Evolutionary conservation across 768 basidiomycete species (phyloP).

Genomic region (Favolaschia claudopus): DNA sequence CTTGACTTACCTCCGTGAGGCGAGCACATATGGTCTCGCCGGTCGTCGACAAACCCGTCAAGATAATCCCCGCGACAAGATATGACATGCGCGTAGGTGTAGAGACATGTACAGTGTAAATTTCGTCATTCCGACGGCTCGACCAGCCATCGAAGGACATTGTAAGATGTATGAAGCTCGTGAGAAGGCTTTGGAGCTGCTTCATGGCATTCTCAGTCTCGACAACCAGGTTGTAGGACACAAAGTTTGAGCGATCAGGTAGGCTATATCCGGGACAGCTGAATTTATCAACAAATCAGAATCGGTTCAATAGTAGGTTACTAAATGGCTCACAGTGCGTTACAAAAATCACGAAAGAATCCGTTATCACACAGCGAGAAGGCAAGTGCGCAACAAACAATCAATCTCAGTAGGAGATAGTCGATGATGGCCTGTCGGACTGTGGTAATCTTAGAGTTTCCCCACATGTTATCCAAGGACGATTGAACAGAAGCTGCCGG

Average conservation of each 20-base stretch:
- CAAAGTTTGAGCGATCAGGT: conserved; percentile 9
- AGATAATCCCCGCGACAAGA: conserved; percentile 6
- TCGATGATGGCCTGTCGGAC: conserved; percentile 6
- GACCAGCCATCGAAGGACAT: conserved; percentile 24
- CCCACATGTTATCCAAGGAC: not conserved
- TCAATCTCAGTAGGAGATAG: conserved; percentile 6
- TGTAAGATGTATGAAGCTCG: conserved; percentile 5
- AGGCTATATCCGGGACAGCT: conserved; percentile 15
- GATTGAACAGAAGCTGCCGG: not conserved
- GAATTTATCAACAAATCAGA: not conserved
- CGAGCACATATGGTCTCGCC: not conserved
- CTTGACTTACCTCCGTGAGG: not conserved
- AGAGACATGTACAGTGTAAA: conserved; percentile 13
- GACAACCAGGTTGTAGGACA: not conserved
- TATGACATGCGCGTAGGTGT: conserved; percentile 16
- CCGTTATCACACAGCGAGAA: conserved; percentile 17
- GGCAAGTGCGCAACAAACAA: conserved; percentile 17
- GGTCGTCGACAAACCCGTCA: conserved; percentile 3
- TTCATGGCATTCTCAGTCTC: conserved; percentile 4
- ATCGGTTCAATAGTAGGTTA: not conserved
- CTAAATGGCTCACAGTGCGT: not conserved
- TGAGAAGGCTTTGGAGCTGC: not conserved
- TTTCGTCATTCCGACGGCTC: conserved; percentile 6
- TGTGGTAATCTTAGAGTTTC: not conserved
- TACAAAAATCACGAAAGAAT: conserved; percentile 18